phyloP scores from a whole-genome alignment of 352 stramenopile genomes.

The Elongisporangium prolatum region DNA sequence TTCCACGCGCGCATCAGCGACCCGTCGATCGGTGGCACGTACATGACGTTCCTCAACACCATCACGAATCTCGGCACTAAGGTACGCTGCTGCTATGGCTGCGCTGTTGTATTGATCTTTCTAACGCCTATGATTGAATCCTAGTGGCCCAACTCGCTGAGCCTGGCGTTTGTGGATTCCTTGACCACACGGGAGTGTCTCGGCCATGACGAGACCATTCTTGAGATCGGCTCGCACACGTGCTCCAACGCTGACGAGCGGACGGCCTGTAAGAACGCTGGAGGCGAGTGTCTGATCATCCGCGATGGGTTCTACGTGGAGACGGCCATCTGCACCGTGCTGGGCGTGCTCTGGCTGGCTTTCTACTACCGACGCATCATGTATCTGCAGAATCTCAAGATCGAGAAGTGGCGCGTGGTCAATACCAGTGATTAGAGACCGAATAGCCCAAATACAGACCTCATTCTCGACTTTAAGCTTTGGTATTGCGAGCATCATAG shows the following conservation, averaged over 20 bases:
- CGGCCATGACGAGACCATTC: slow-evolving; percentile 57
- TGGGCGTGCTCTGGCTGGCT: slow-evolving; percentile 64
- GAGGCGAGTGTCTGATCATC: slow-evolving; percentile 71
- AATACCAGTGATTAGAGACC: slow-evolving; percentile 20
- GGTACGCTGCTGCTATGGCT: slow-evolving; percentile 12
- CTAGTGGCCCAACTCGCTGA: slow-evolving; percentile 85
- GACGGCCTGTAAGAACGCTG: slow-evolving; percentile 42
- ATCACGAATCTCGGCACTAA: slow-evolving; percentile 97
- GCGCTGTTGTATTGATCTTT: no score
- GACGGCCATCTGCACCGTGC: slow-evolving; percentile 57
- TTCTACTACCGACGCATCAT: slow-evolving; percentile 68
- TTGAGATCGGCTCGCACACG: slow-evolving; percentile 69
- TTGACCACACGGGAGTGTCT: slow-evolving; percentile 78
- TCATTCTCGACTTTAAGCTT: not conserved
- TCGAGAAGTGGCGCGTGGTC: slow-evolving; percentile 76
- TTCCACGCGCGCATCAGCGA: slow-evolving; percentile 98
- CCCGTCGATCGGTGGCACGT: slow-evolving; percentile 96
- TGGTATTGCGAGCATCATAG: no score
- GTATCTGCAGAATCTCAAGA: slow-evolving; percentile 76
- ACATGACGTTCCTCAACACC: slow-evolving; percentile 99
- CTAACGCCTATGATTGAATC: no score
- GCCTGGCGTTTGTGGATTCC: slow-evolving; percentile 75
- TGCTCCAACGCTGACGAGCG: slow-evolving; percentile 75
- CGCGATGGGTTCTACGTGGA: slow-evolving; percentile 82
- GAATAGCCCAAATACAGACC: slow-evolving; percentile 12